Conservation (phyloP, 2,329 filamentous ascomycete species). For the Rhynchosporium graminicola region DNA sequence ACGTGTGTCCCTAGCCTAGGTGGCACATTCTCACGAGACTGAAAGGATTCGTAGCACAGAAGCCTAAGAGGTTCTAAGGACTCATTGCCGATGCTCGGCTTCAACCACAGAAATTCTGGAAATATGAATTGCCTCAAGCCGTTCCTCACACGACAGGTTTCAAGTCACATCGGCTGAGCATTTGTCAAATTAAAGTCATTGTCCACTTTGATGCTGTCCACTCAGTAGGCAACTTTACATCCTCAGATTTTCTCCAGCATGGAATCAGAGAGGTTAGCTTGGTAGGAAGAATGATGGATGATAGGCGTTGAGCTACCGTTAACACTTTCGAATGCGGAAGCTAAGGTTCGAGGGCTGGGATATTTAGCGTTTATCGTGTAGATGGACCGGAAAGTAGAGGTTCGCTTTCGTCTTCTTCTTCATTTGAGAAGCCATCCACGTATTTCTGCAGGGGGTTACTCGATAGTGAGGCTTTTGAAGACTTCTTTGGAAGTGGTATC, state of each 20-base stretch:
- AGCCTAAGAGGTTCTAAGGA: constrained; percentile 83
- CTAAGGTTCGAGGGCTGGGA: constrained; percentile 22
- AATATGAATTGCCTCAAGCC: constrained; percentile 2
- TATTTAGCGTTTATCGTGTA: constrained; percentile 15
- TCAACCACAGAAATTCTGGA: constrained; percentile 56
- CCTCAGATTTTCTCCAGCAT: constrained; percentile 43
- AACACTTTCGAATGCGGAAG: constrained; percentile 15
- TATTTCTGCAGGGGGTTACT: neutral
- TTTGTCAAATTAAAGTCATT: constrained; percentile 75
- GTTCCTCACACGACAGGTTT: constrained; percentile 53
- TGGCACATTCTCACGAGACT: constrained; percentile 59
- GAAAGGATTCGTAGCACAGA: constrained; percentile 84
- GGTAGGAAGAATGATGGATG: constrained; percentile 32
- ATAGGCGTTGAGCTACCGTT: neutral
- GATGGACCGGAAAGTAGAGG: constrained; percentile 30
- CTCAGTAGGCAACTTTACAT: constrained; percentile 35
- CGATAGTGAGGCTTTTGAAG: neutral
- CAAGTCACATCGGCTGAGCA: constrained; percentile 79
- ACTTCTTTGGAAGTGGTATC: constrained; percentile 17
- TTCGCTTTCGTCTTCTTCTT: constrained; percentile 22
- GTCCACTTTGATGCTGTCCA: constrained; percentile 68
- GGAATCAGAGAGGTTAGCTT: constrained; percentile 44
- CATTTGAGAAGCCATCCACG: constrained; percentile 5
- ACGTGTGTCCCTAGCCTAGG: too few species aligned
- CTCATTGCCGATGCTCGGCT: constrained; percentile 78